Base-by-base conservation (phyloP, 1,284 basidiomycete species). In the Amanita bisporigera region DNA sequence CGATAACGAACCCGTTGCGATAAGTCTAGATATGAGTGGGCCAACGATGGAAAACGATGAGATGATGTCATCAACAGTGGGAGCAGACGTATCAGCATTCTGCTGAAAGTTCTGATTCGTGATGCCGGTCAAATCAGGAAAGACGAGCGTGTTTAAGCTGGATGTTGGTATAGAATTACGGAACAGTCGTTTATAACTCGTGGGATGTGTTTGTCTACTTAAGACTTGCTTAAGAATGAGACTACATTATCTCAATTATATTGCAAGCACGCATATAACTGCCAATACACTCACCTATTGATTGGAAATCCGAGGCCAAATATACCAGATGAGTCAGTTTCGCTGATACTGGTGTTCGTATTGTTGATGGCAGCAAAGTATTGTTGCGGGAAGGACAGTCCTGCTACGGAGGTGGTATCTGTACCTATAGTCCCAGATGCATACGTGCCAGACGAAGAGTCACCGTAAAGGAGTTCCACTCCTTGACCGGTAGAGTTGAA, bases 271-370 rank as follows among this genome's bases (percentile, higher is more conserved):
- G 47, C 47, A 63, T 63, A 54, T 54, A 54, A n/a, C 33, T 10
- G 50, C 21, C 2, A 17, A 26, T 31, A 15, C 21, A 31, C 68
- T 14, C 26, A 85, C 86, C 85, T 87, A 64, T 84, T 84, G n/a
- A 83, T 73, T 7, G 86, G 86, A 62, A 88, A 88, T 0, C 87
- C 87, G n/a, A 88, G 77, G 1, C 87, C 88, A 67, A 88, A 82
- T 47, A 88, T 87, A 2, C 87, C 87, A 26, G 80, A 79, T 19
- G 83, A 79, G 4, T 81, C 81, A 1, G 80, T 83, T 31, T 83
- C 76, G 38, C 79, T 67, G 5, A 88, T 77, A 19, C 77, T 83
- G 6, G 85, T 86, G 66, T 87, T 84, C 12, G 87, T 88, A n/a
- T 80, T 72, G 70, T 88, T 86, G 52, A 88, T 84, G 11, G 86